Conservation (phyloP, 805 yeast genomes). For the Candida sanyiensis region DNA sequence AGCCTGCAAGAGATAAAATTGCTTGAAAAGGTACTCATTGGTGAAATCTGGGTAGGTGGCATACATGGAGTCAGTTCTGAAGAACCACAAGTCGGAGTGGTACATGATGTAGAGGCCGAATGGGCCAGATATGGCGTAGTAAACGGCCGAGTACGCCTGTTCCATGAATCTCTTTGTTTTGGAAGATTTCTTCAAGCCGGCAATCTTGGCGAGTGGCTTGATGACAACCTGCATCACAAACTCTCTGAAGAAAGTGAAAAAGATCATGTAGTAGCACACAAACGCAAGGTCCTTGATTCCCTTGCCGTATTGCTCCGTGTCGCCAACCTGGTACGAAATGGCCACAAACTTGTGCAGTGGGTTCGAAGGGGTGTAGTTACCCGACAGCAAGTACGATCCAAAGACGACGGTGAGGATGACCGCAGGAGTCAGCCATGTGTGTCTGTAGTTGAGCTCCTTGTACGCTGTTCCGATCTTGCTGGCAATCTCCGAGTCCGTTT, state of each 20-base stretch:
- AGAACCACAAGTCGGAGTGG: constrained; percentile 80
- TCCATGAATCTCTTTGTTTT: constrained; percentile 84
- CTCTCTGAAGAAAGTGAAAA: constrained; percentile 88
- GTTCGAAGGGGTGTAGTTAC: constrained; percentile 53
- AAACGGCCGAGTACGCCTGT: constrained; percentile 79
- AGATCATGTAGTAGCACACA: constrained; percentile 72
- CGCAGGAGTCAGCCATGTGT: constrained; percentile 70
- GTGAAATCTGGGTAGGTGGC: constrained; percentile 75
- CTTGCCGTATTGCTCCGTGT: constrained; percentile 73
- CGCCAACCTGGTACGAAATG: constrained; percentile 58
- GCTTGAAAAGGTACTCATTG: constrained; percentile 64
- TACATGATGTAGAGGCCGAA: constrained; percentile 87
- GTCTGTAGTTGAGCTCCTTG: constrained; percentile 49
- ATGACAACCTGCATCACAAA: constrained; percentile 80
- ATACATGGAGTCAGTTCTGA: constrained; percentile 79
- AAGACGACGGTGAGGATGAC: constrained; percentile 39
- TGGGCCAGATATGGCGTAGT: constrained; percentile 78
- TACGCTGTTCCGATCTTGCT: constrained; percentile 52
- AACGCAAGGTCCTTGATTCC: constrained; percentile 80
- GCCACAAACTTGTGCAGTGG: constrained; percentile 57
- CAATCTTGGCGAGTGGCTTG: constrained; percentile 57
- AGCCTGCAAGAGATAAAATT: constrained; percentile 86
- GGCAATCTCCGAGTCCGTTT: constrained; percentile 47
- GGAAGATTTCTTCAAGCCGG: constrained; percentile 42
- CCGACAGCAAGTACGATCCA: constrained; percentile 46